Evolutionary conservation across 257 asterid genomes (phyloP).

Genomic region (Lithospermum erythrorhizon): DNA sequence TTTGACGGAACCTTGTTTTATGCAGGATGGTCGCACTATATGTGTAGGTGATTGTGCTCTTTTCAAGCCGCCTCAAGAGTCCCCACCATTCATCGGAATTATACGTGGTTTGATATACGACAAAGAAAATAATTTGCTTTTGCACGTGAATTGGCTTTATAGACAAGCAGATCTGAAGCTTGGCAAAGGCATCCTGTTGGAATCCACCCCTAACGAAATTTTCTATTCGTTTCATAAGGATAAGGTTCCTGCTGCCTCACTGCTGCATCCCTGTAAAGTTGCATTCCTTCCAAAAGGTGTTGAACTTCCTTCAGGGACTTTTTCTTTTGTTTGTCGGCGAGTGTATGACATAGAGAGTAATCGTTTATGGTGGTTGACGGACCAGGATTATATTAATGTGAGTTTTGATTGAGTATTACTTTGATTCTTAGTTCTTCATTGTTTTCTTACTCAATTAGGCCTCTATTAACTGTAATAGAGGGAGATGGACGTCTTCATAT

Average conservation of each 20-base stretch:
- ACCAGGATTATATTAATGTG: slow-evolving; percentile 67
- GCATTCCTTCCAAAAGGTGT: slow-evolving; percentile 89
- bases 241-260: slow-evolving; percentile 74
- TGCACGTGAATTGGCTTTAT: slow-evolving; percentile 75
- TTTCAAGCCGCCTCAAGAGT: slow-evolving; percentile 53
- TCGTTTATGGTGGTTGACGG: slow-evolving; percentile 75
- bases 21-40: slow-evolving; percentile 61
- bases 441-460: not conserved
- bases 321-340: slow-evolving; percentile 79
- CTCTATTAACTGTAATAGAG: not conserved
- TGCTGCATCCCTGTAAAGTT: slow-evolving; percentile 92
- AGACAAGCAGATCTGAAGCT: slow-evolving; percentile 63
- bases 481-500: not conserved
- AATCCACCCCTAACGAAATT: slow-evolving; percentile 71
- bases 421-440: not conserved
- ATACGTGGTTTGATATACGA: slow-evolving; percentile 39
- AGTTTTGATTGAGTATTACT: slow-evolving; percentile 22
- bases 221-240: slow-evolving; percentile 80
- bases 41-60: slow-evolving; percentile 71
- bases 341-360: slow-evolving; percentile 45
- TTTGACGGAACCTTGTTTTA: not conserved
- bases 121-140: slow-evolving; percentile 25
- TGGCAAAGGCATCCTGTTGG: slow-evolving; percentile 48
- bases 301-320: slow-evolving; percentile 62
- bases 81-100: slow-evolving; percentile 67